These are phyloP conservation scores for Aspergillus nomiae DNA, from an alignment of 2,329 filamentous ascomycete species.

Conservation along the genomic window DNA sequence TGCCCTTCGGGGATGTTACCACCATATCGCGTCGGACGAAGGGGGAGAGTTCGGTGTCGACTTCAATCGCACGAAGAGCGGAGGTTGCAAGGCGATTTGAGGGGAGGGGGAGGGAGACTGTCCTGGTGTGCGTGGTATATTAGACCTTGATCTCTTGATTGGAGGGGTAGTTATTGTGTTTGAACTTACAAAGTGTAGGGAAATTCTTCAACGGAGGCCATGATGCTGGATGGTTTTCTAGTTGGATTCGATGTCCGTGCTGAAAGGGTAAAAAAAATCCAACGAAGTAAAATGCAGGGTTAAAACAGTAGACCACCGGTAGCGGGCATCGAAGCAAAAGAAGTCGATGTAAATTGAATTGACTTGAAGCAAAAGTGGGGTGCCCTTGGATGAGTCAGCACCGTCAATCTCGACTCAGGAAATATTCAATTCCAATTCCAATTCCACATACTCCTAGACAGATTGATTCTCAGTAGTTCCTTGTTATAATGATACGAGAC, in stretches of 20 bases:
- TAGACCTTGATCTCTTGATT: conserved; percentile 5
- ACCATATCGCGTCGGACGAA: conserved; percentile 74
- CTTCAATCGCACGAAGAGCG: conserved; percentile 73
- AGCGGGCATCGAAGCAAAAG: background rate
- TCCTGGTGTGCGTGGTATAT: conserved; percentile 50
- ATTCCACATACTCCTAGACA: background rate
- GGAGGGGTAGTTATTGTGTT: conserved; percentile 11
- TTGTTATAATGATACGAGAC: background rate
- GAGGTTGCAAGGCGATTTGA: conserved; percentile 74
- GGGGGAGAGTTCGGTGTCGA: conserved; percentile 87
- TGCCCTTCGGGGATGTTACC: conserved; percentile 45
- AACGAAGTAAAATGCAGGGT: background rate
- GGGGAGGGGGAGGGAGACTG: conserved; percentile 78
- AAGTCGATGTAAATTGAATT: background rate
- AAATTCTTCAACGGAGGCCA: conserved; percentile 33
- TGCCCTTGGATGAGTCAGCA: background rate
- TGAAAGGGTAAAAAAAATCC: background rate
- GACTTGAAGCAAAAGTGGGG: background rate
- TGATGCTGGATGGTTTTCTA: conserved; percentile 6
- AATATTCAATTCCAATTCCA: background rate
- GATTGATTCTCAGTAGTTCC: background rate
- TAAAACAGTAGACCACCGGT: background rate
- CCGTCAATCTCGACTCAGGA: background rate
- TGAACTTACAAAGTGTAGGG: conserved; percentile 41
- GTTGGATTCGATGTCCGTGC: background rate